Base-by-base conservation (phyloP, 805 yeast species). In the Nadsonia fulvescens region DNA sequence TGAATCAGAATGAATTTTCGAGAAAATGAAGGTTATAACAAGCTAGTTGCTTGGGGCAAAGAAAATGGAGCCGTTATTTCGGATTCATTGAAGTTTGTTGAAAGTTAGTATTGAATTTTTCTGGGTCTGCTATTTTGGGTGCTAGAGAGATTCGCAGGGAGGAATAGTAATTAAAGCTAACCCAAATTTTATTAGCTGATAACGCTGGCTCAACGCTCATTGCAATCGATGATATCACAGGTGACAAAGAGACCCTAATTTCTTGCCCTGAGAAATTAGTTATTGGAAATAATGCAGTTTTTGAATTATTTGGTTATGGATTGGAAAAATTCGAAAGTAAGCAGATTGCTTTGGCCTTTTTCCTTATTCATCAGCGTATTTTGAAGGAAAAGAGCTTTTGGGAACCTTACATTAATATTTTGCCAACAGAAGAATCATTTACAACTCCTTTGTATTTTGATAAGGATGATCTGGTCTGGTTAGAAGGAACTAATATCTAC, bases 401-500 rank as follows among this genome's bases (percentile, higher is more conserved):
- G 51, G 20, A 22, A 3, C 62, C 69, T 3, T 71, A 70, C 35
- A 42, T 71, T 19, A 49, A 58, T 20, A 41, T 53, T 8, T 44
- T 71, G 11, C 75, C 79, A 2, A 18, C 58, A 2, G 38, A 46
- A 4, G 50, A 61, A 7, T 43, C 40, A 2, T 56, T 66, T 12
- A 58, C 59, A n/a, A 55, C 70, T 7, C 92, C 94, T 1, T 62
- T 64, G 28, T 66, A 65, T 36, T 82, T 28, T 24, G 51, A 51
- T 16, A 42, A 56, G 1, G 51, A 49, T 3, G 77, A 73, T 22
- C 54, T 64, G 28, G 44, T 49, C 4, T 41, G 58, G 17, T 44
- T 82, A 7, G 53, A 58, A 22, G 83, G 83, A 0, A 73, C 93
- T 0, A 83, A 81, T 43, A 55, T 78, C 14, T 63, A 61, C n/a